A percentile compares a stretch with the other conserved stretches of the same genome.
phyloP scores from a whole-genome alignment of 2,329 filamentous ascomycete genomes.

The Madurella fahalii region DNA sequence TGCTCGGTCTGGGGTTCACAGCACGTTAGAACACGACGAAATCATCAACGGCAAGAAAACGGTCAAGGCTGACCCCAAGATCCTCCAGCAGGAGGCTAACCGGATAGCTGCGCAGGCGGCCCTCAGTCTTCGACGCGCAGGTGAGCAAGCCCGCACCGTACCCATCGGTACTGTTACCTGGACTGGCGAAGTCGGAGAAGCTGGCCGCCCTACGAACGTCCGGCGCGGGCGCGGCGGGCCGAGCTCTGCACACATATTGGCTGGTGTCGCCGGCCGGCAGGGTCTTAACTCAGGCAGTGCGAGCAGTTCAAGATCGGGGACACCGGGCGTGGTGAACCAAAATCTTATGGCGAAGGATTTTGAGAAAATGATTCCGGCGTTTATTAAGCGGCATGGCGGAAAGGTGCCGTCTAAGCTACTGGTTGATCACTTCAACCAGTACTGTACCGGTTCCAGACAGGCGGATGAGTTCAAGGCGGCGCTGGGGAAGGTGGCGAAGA shows the following conservation, averaged over 20 bases:
- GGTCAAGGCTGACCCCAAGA: constrained; percentile 67
- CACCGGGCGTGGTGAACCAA: constrained; percentile 32
- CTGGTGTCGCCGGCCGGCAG: constrained; percentile 55
- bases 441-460: constrained; percentile 64
- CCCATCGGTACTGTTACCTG: constrained; percentile 87
- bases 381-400: constrained; percentile 73
- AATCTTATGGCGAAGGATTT: constrained; percentile 58
- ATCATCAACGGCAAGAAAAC: constrained; percentile 76
- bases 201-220: constrained; percentile 59
- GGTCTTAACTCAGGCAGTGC: constrained; percentile 41
- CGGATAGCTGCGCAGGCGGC: constrained; percentile 75
- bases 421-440: constrained; percentile 84
- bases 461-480: constrained; percentile 79
- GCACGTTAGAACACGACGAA: constrained; percentile 88
- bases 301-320: constrained; percentile 44
- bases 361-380: constrained; percentile 69
- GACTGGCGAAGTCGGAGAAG: constrained; percentile 80
- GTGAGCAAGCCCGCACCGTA: constrained; percentile 65
- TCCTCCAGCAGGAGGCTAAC: constrained; percentile 78
- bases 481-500: constrained; percentile 67
- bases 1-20: constrained; percentile 77
- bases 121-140: constrained; percentile 67
- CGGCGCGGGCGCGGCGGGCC: constrained; percentile 47
- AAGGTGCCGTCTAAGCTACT: constrained; percentile 77
- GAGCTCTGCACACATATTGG: constrained; percentile 52